phyloP scores from a whole-genome alignment of 441 rosid genomes.

The Aquilaria agallochum region DNA sequence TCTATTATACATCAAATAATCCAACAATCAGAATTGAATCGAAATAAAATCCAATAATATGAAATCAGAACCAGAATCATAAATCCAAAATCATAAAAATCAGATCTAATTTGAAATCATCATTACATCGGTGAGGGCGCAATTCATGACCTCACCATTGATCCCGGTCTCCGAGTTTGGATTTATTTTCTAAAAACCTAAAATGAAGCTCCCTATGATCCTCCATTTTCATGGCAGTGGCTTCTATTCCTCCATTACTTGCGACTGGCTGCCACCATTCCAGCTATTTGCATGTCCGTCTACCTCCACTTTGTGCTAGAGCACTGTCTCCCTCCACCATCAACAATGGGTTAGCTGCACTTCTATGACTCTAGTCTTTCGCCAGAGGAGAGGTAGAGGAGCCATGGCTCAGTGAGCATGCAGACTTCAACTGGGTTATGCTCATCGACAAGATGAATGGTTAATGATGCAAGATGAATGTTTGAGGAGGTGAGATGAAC shows the following conservation, averaged over 20 bases:
- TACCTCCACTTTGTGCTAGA: slow-evolving; percentile 56
- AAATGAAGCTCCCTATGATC: slow-evolving; percentile 35
- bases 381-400: slow-evolving; percentile 26
- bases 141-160: slow-evolving; percentile 33
- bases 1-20: no score
- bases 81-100: no score
- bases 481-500: no score
- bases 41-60: no score
- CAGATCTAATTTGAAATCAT: not conserved
- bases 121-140: slow-evolving; percentile 43
- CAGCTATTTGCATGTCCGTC: slow-evolving; percentile 39
- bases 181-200: slow-evolving; percentile 34
- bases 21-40: no score
- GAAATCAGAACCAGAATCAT: no score
- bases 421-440: slow-evolving; percentile 46
- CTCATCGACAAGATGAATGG: slow-evolving; percentile 39
- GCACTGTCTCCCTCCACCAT: slow-evolving; percentile 47
- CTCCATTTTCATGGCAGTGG: slow-evolving; percentile 70
- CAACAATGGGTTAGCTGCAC: slow-evolving; percentile 47
- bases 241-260: slow-evolving; percentile 53
- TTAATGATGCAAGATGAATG: no score
- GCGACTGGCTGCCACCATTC: slow-evolving; percentile 29
- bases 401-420: slow-evolving; percentile 34
- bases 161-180: slow-evolving; percentile 29
- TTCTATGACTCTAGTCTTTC: slow-evolving; percentile 43